Conservation (phyloP, 306 rosid species). For the Morella rubra region DNA sequence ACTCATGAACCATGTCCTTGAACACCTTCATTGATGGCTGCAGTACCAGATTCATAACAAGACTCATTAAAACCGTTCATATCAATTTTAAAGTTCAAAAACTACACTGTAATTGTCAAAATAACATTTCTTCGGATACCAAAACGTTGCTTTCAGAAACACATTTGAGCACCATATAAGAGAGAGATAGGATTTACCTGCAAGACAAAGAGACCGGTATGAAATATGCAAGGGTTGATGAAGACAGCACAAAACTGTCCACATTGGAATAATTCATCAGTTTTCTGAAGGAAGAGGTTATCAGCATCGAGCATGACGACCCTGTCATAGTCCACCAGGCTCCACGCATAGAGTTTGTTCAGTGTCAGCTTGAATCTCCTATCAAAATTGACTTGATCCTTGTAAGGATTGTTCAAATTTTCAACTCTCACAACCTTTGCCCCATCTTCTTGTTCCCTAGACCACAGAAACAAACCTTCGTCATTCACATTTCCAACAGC, state of each 20-base stretch:
- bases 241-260: constrained; percentile 89
- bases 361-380: constrained; percentile 66
- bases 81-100: neutral
- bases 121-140: neutral
- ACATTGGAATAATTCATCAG: constrained; percentile 81
- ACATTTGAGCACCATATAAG: neutral
- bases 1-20: constrained; percentile 72
- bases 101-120: neutral
- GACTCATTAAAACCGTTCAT: constrained; percentile 1
- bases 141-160: neutral
- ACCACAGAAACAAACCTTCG: constrained; percentile 3
- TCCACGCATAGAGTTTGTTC: constrained; percentile 93
- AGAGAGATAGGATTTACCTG: constrained; percentile 41
- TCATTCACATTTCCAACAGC: neutral
- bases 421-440: constrained; percentile 84
- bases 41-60: constrained; percentile 23
- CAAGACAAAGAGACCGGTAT: constrained; percentile 86
- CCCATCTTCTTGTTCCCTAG: constrained; percentile 81
- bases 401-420: constrained; percentile 77
- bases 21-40: constrained; percentile 86
- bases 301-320: constrained; percentile 91
- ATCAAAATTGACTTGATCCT: constrained; percentile 61
- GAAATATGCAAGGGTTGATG: constrained; percentile 88
- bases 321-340: constrained; percentile 73
- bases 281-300: constrained; percentile 73